Evolutionary conservation across 495 filamentous ascomycete species (phyloP).

Genomic region (Penicillium salamii): DNA sequence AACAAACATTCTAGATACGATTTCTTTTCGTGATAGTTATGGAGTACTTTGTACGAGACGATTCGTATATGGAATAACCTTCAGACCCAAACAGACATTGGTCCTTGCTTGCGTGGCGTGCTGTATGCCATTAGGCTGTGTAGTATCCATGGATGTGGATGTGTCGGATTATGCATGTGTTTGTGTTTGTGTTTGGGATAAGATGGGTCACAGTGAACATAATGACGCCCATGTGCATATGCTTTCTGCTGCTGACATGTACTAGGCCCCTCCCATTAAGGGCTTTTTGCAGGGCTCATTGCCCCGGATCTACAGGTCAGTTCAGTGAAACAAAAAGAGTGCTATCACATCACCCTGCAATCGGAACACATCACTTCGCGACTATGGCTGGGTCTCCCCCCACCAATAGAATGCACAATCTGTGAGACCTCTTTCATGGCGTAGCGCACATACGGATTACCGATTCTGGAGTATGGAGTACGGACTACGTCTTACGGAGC

Average conservation of each 20-base stretch:
- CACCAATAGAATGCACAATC: constrained; percentile 25
- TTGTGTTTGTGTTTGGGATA: constrained; percentile 1
- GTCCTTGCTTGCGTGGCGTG: constrained; percentile 23
- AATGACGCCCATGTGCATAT: constrained; percentile 4
- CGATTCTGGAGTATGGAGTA: not conserved
- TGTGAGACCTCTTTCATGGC: not conserved
- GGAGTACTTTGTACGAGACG: no score
- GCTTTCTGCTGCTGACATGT: not conserved
- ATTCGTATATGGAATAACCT: constrained; percentile 14
- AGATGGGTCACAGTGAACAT: constrained; percentile 22
- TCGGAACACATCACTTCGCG: constrained; percentile 27
- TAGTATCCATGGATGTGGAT: constrained; percentile 16
- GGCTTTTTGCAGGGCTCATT: not conserved
- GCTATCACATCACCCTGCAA: constrained; percentile 26
- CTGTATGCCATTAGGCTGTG: constrained; percentile 4
- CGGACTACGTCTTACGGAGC: not conserved
- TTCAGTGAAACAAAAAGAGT: constrained; percentile 11
- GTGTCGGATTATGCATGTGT: constrained; percentile 8
- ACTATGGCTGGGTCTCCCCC: constrained; percentile 15
- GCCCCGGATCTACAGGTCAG: constrained; percentile 27
- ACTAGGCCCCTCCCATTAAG: not conserved
- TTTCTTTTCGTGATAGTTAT: no score
- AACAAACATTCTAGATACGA: no score
- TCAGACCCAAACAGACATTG: not conserved
- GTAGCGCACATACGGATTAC: not conserved